Base-by-base conservation (phyloP, 2,329 filamentous ascomycete species). In the Calonectria montana region DNA sequence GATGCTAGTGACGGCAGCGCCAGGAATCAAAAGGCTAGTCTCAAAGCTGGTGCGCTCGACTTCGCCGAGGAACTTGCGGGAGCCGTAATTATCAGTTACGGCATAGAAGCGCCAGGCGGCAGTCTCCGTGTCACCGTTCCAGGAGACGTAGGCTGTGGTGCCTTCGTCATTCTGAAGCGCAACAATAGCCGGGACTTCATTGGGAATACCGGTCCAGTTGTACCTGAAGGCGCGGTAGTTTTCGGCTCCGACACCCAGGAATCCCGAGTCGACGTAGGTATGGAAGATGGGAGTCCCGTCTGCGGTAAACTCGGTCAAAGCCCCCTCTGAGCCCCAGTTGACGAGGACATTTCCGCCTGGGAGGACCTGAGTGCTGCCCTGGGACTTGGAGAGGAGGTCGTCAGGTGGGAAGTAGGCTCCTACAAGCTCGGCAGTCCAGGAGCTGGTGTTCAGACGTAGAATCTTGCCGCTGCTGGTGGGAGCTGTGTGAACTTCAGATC, bases 211-310 rank as follows among this genome's bases (percentile, higher is more conserved):
- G 1, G 84, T 85, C 89, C 89, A 92, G 70, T 87, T 84, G 75
- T 84, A 87, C 72, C 88, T 87, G 78, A 88, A 88, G 3, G 84
- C 86, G 23, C 89, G 85, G 76, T 91, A 91, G 66, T 87, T 89
- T 77, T 88, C 85, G 2, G 88, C 84, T 76, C 79, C 79, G 4
- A 68, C 9, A 4, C 61, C 63, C 15, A 73, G 88, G 74, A 79
- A 80, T 55, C 78, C 77, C 2, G 80, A 81, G 67, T 84, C 84
- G 35, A 90, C 82, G 75, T 88, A 87, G 10, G 83, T 84, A 67
- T 91, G 88, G 83, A 90, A 89, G n/a, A 91, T 80, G 6, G 86
- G 78, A 5, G 82, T 81, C 16, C 89, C 89, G 15, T 86, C 83
- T 1, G 82, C 74, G 0, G 82, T 82, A 74, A 87, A 85, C 76